Base-by-base conservation (phyloP, 2,329 filamentous ascomycete species). In the Chrysosporium keratinophilum region DNA sequence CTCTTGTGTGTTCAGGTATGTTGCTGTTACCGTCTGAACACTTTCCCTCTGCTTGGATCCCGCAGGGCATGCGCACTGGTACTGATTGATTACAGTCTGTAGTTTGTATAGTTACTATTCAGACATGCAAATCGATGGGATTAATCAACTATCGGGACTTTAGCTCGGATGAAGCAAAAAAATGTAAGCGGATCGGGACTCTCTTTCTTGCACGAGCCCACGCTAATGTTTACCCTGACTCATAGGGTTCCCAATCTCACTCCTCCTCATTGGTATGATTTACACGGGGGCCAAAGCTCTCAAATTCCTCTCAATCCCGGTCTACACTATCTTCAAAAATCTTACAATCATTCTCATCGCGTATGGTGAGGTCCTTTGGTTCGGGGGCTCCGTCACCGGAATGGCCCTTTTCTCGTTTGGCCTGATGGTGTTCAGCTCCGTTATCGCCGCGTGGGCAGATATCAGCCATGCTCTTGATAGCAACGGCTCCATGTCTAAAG, bases 251-350 rank as follows among this genome's bases (percentile, higher is more conserved):
- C 93, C 93, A 47, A 88, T 98, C 65, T 95, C 93, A 55, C 77
- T 96, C 53, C 86, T 97, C 58, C 83, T 98, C 60, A 93, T 97
- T 67, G 90, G 89, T 68, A 98, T 97, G 93, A 97, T 98, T 72
- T 98, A 97, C 74, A 97, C 93, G 53, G 84, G 88, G 65, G 93
- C 88, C 65, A 96, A 96, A 76, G 89, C 93, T 17, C 82, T 98
- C 44, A 89, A 96, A 73, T 97, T 84, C 73, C 85, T 98, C 57
- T 96, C 90, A 33, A 95, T 98, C 54, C 93, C 93, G 20, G 93
- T 98, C 23, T 98, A 98, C 75, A 98, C 93, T 54, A 98, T 98
- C 69, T 98, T 98, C 80, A 98, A 98, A 80, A 98, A 98, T 75
- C 73, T 98, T 76, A 97, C 93, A 57, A 98, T 95, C 70, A 97